Conservation (phyloP, 2,329 filamentous ascomycete species). For the Cytospora piceicola region DNA sequence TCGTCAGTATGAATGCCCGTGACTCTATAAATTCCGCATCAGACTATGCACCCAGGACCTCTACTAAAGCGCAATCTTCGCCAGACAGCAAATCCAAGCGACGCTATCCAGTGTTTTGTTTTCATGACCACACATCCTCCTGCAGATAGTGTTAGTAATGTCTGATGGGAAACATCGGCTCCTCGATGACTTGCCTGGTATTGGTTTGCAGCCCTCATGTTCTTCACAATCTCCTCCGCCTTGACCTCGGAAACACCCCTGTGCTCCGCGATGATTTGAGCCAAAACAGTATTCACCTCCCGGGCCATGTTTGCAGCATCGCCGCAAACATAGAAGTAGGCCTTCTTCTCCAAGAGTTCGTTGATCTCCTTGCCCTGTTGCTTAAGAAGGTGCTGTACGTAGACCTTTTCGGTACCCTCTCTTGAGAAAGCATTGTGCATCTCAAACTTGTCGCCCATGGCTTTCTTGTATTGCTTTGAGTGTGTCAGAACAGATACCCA, state of each 20-base stretch:
- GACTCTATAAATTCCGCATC: slow-evolving; percentile 24
- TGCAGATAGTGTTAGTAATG: slow-evolving; percentile 44
- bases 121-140: slow-evolving; percentile 74
- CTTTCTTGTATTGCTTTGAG: slow-evolving; percentile 75
- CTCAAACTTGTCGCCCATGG: slow-evolving; percentile 85
- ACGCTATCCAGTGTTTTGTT: slow-evolving; percentile 15
- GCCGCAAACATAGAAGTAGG: slow-evolving; percentile 97
- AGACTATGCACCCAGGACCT: slow-evolving; percentile 18
- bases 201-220: slow-evolving; percentile 91
- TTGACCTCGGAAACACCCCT: slow-evolving; percentile 81
- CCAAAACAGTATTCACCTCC: slow-evolving; percentile 86
- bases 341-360: slow-evolving; percentile 81
- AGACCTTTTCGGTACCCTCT: slow-evolving; percentile 84
- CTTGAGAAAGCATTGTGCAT: slow-evolving; percentile 96
- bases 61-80: slow-evolving; percentile 3
- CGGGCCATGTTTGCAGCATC: slow-evolving; percentile 97
- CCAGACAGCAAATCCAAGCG: slow-evolving; percentile 26
- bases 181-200: slow-evolving; percentile 75
- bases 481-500: slow-evolving; percentile 24
- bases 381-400: slow-evolving; percentile 91
- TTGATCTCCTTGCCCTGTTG: slow-evolving; percentile 84
- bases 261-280: slow-evolving; percentile 83
- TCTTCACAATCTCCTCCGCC: slow-evolving; percentile 95
- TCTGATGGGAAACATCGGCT: neutral
- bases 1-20: slow-evolving; percentile 15